Percentiles rank a stretch among this genome's conserved stretches.
phyloP scores from a whole-genome alignment of 306 rosid species.

The Argentina anserina region DNA sequence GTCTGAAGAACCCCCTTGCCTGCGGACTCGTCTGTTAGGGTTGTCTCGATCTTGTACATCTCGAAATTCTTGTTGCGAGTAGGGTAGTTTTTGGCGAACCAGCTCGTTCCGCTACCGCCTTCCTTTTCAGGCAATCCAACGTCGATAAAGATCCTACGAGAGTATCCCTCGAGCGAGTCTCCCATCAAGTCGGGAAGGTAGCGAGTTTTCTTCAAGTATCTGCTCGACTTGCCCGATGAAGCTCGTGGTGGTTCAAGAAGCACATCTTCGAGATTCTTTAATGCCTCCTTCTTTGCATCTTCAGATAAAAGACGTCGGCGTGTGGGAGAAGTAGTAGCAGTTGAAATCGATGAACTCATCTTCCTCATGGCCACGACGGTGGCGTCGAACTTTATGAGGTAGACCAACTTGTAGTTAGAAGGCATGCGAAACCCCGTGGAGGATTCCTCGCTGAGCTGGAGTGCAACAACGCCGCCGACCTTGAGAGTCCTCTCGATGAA shows the following conservation, averaged over 20 bases:
- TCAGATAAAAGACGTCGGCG: slow-evolving; percentile 31
- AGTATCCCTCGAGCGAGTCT: slow-evolving; percentile 57
- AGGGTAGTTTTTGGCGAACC: slow-evolving; percentile 62
- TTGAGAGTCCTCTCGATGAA: slow-evolving; percentile 49
- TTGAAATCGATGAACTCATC: not conserved
- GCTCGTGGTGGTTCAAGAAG: slow-evolving; percentile 78
- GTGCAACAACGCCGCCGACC: slow-evolving; percentile 30
- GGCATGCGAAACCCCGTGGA: slow-evolving; percentile 18
- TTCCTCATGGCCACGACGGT: slow-evolving; percentile 52
- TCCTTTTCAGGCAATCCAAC: slow-evolving; percentile 51
- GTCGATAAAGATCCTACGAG: slow-evolving; percentile 66
- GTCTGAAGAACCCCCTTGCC: slow-evolving; percentile 29
- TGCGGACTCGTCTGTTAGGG: slow-evolving; percentile 25
- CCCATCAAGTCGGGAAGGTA: slow-evolving; percentile 78
- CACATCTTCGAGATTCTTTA: slow-evolving; percentile 65
- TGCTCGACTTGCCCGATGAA: slow-evolving; percentile 49
- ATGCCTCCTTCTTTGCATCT: slow-evolving; percentile 57
- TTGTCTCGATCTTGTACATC: slow-evolving; percentile 57
- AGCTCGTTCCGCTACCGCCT: slow-evolving; percentile 39
- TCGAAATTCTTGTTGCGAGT: slow-evolving; percentile 65
- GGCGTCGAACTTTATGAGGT: slow-evolving; percentile 32
- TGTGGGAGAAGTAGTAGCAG: slow-evolving; percentile 14
- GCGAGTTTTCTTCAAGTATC: slow-evolving; percentile 46
- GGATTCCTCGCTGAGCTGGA: slow-evolving; percentile 14
- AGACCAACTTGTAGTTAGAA: slow-evolving; percentile 35